phyloP scores from a whole-genome alignment of 2,329 filamentous ascomycete species.

The Coniochaeta prunicola region DNA sequence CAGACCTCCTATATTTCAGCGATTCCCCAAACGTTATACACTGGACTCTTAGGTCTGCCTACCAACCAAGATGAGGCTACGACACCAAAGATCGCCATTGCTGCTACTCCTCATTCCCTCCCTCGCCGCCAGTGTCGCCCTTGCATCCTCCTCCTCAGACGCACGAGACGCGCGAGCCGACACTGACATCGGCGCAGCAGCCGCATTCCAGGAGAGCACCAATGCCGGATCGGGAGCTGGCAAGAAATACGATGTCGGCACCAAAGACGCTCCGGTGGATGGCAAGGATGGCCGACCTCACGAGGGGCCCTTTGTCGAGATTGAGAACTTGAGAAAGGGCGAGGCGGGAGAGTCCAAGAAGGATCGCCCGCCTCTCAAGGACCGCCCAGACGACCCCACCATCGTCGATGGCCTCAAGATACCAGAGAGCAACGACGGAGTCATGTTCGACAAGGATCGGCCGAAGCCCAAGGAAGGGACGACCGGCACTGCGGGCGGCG shows the following conservation, averaged over 20 bases:
- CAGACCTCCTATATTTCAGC: background rate
- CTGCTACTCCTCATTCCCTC: slow-evolving; percentile 54
- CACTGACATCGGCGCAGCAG: slow-evolving; percentile 17
- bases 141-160: slow-evolving; percentile 17
- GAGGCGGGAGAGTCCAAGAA: slow-evolving; percentile 23
- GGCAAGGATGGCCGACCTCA: slow-evolving; percentile 92
- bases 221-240: slow-evolving; percentile 4
- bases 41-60: background rate
- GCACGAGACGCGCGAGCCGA: slow-evolving; percentile 10
- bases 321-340: slow-evolving; percentile 30
- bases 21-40: background rate
- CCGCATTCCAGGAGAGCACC: slow-evolving; percentile 13
- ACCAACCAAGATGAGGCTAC: slow-evolving; percentile 49
- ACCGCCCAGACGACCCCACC: slow-evolving; percentile 43
- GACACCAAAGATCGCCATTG: slow-evolving; percentile 44
- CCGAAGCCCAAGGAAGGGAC: slow-evolving; percentile 74
- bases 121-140: slow-evolving; percentile 37
- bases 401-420: slow-evolving; percentile 54
- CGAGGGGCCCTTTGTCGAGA: slow-evolving; percentile 70
- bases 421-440: slow-evolving; percentile 63
- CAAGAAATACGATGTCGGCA: slow-evolving; percentile 32
- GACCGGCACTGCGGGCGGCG: slow-evolving; percentile 80
- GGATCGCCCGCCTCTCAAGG: slow-evolving; percentile 37
- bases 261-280: slow-evolving; percentile 81
- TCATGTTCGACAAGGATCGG: slow-evolving; percentile 86